Evolutionary conservation across 1,139 yeast genomes (phyloP).

Genomic region (Torulaspora pretoriensis): DNA sequence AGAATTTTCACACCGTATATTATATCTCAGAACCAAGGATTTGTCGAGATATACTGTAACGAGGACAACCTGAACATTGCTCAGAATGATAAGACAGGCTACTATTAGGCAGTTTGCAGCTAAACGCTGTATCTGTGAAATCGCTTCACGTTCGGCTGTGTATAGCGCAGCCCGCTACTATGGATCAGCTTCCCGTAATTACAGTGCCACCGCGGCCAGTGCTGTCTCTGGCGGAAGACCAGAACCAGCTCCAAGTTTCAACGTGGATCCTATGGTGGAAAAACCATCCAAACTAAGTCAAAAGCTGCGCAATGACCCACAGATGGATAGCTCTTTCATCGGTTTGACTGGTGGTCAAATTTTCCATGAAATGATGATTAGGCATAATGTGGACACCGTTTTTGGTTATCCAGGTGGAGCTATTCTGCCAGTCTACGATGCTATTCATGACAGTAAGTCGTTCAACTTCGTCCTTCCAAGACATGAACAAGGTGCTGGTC

Average conservation of each 20-base stretch:
- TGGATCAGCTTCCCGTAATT: conserved; percentile 13
- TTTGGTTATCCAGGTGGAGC: conserved; percentile 99
- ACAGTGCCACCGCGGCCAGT: conserved; percentile 28
- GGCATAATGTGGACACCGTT: conserved; percentile 91
- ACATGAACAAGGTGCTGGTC: conserved; percentile 99
- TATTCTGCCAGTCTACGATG: conserved; percentile 94
- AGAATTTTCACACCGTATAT: background rate
- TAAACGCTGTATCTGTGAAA: conserved; percentile 15
- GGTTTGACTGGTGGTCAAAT: conserved; percentile 97
- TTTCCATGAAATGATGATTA: conserved; percentile 97
- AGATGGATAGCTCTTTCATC: conserved; percentile 79
- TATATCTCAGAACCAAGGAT: background rate
- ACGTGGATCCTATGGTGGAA: conserved; percentile 29
- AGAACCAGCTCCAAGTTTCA: conserved; percentile 51
- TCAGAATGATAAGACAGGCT: conserved; percentile 21
- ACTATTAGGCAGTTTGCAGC: conserved; percentile 15
- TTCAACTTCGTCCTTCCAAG: conserved; percentile 90
- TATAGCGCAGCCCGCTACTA: conserved; percentile 16
- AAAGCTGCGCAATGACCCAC: conserved; percentile 13
- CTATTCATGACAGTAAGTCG: conserved; percentile 84
- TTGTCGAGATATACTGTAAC: background rate
- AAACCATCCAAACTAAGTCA: conserved; percentile 13
- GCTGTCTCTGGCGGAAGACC: conserved; percentile 36
- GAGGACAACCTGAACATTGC: background rate
- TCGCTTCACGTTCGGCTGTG: conserved; percentile 8